These are phyloP conservation scores for Aspergillus pseudoglaucus DNA, from an alignment of 2,329 filamentous ascomycete species.

Conservation along the genomic window DNA sequence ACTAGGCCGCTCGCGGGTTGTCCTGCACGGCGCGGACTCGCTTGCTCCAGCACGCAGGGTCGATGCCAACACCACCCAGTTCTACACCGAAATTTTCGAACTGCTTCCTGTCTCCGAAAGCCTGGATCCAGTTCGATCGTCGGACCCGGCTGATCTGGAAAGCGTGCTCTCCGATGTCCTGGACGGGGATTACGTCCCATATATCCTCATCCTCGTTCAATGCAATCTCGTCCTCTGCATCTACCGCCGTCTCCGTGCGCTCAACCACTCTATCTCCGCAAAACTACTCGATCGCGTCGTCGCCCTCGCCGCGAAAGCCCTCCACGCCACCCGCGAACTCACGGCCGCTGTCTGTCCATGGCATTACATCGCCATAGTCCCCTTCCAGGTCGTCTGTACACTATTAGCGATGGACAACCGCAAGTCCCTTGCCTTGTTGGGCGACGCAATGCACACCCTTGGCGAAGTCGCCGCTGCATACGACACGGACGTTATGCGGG, in stretches of 20 bases:
- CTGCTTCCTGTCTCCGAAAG: slow-evolving; percentile 49
- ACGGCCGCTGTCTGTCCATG: slow-evolving; percentile 44
- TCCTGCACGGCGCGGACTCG: slow-evolving; percentile 42
- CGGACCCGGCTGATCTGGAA: slow-evolving; percentile 39
- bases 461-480: slow-evolving; percentile 39
- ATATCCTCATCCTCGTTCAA: slow-evolving; percentile 45
- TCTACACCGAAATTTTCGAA: slow-evolving; percentile 45
- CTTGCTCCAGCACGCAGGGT: slow-evolving; percentile 33
- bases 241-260: slow-evolving; percentile 48
- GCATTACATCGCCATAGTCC: slow-evolving; percentile 56
- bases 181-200: slow-evolving; percentile 33
- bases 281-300: slow-evolving; percentile 44
- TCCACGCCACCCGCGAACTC: slow-evolving; percentile 45
- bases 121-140: slow-evolving; percentile 47
- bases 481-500: slow-evolving; percentile 44
- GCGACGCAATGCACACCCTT: slow-evolving; percentile 47
- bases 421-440: slow-evolving; percentile 43
- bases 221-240: slow-evolving; percentile 52
- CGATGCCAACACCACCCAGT: slow-evolving; percentile 25
- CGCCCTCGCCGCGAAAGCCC: slow-evolving; percentile 37
- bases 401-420: slow-evolving; percentile 51
- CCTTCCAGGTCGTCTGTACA: slow-evolving; percentile 53
- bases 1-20: slow-evolving; percentile 49
- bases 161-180: slow-evolving; percentile 39
- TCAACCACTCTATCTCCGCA: slow-evolving; percentile 42